Evolutionary conservation across 1,139 yeast genomes (phyloP).

Genomic region (Candida gigantensis): DNA sequence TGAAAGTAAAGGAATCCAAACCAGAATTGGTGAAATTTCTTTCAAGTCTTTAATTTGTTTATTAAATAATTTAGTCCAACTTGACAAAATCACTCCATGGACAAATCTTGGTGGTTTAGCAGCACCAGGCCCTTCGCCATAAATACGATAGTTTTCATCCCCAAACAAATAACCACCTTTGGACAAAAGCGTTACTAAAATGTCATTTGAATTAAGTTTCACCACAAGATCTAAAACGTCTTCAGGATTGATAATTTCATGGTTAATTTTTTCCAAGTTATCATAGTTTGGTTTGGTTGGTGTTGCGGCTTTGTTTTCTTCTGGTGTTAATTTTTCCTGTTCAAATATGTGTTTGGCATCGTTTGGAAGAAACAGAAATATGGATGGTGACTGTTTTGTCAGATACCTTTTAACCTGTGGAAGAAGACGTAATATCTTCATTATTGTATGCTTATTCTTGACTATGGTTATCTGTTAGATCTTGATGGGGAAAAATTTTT

Average conservation of each 20-base stretch:
- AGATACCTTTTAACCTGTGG: slow-evolving; percentile 13
- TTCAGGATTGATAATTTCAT: slow-evolving; percentile 38
- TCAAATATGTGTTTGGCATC: slow-evolving; percentile 33
- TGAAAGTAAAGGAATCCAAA: slow-evolving; percentile 1
- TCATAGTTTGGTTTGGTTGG: slow-evolving; percentile 30
- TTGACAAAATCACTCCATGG: slow-evolving; percentile 29
- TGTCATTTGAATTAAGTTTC: slow-evolving; percentile 29
- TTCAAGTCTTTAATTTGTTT: slow-evolving; percentile 20
- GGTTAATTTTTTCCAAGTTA: slow-evolving; percentile 22
- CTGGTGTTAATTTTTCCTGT: slow-evolving; percentile 32
- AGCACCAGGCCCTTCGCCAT: slow-evolving; percentile 14
- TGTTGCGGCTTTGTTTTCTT: slow-evolving; percentile 35
- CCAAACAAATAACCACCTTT: slow-evolving; percentile 33
- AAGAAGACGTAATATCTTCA: slow-evolving; percentile 4
- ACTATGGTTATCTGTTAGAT: no score
- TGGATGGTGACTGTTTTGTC: slow-evolving; percentile 7
- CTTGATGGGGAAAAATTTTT: no score
- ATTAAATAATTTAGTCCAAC: slow-evolving; percentile 35
- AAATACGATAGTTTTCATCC: slow-evolving; percentile 22
- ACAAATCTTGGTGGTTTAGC: slow-evolving; percentile 19
- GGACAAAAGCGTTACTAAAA: slow-evolving; percentile 32
- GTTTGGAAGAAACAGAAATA: slow-evolving; percentile 36
- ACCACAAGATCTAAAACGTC: slow-evolving; percentile 36
- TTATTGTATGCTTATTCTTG: no score
- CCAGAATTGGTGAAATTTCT: slow-evolving; percentile 13